Evolutionary conservation across 208 protist genomes (phyloP).

Genomic region (Sergeia podlipaevii): DNA sequence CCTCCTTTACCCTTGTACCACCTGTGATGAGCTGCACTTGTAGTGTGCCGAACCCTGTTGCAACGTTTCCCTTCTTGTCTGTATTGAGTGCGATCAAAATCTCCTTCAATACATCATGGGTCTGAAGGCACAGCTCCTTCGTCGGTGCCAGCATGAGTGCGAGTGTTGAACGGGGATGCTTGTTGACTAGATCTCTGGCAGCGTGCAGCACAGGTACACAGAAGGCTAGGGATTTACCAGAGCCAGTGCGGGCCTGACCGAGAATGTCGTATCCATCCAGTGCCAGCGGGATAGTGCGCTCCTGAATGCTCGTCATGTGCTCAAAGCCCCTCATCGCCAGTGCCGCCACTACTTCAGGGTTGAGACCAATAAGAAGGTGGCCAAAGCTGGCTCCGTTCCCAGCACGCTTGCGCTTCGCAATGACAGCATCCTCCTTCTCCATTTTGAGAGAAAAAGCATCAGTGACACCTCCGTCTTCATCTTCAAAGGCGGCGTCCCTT

Average conservation of each 20-base stretch:
- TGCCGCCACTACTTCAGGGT: conserved; percentile 41
- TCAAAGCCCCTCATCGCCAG: conserved; percentile 66
- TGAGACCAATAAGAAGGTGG: conserved; percentile 72
- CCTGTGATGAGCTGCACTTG: conserved; percentile 91
- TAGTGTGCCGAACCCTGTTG: conserved; percentile 34
- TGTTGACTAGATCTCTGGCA: conserved; percentile 36
- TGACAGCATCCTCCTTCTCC: conserved; percentile 14
- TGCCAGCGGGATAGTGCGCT: conserved; percentile 89
- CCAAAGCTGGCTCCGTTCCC: conserved; percentile 50
- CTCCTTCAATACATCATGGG: conserved; percentile 77
- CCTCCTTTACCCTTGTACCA: conserved; percentile 81
- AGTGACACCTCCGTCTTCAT: too few relatives aligned
- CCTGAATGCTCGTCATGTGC: conserved; percentile 94
- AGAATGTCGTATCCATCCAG: conserved; percentile 90
- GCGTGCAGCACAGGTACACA: conserved; percentile 93
- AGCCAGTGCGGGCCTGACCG: conserved; percentile 91
- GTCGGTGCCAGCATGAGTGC: conserved; percentile 89
- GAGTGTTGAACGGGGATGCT: conserved; percentile 48
- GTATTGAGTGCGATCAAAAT: conserved; percentile 67
- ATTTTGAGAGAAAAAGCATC: too few relatives aligned
- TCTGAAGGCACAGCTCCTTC: conserved; percentile 93
- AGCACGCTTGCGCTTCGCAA: conserved; percentile 18
- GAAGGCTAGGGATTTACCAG: conserved; percentile 94
- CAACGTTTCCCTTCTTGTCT: too few relatives aligned
- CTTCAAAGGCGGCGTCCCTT: too few relatives aligned